Evolutionary conservation across 2,329 filamentous ascomycete species (phyloP).

Genomic region (Penicillium sp.): DNA sequence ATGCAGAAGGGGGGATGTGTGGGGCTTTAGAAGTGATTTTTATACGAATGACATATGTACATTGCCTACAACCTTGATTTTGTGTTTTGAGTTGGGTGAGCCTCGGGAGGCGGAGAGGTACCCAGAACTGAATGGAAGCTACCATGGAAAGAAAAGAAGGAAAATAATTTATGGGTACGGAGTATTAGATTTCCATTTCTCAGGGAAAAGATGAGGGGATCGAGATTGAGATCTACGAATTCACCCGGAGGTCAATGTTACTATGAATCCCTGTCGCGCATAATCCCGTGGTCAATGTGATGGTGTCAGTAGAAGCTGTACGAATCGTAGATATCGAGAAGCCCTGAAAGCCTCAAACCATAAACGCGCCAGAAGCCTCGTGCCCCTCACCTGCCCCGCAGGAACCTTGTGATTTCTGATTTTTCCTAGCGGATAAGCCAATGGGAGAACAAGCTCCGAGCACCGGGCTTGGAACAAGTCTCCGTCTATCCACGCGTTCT

Average conservation of each 20-base stretch:
- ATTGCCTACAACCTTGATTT: not conserved
- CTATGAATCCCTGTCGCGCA: not conserved
- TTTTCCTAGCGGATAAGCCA: conserved; percentile 13
- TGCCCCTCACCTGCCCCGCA: conserved; percentile 19
- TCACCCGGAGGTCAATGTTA: not conserved
- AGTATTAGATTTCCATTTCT: not conserved
- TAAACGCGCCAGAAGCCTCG: conserved; percentile 4
- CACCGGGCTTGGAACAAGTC: conserved; percentile 11
- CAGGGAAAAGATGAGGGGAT: not conserved
- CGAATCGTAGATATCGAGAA: not conserved
- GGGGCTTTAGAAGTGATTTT: conserved; percentile 16
- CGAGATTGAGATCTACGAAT: conserved; percentile 8
- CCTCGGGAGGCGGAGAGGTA: conserved; percentile 9
- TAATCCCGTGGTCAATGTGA: not conserved
- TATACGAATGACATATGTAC: conserved; percentile 10
- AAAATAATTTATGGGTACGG: not conserved
- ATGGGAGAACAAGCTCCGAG: conserved; percentile 12
- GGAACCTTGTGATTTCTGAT: conserved; percentile 21
- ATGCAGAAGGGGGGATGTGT: conserved; percentile 1
- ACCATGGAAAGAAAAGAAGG: conserved; percentile 4
- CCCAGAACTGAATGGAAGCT: not conserved
- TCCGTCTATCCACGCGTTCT: conserved; percentile 13
- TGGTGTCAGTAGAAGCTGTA: too few species aligned
- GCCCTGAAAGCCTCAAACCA: not conserved
- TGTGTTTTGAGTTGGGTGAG: not conserved